A percentile compares a stretch with the other conserved stretches of the same genome.
Evolutionary conservation across 1,139 yeast genomes (phyloP).

Genomic region (Yamadazyma trypodendri): DNA sequence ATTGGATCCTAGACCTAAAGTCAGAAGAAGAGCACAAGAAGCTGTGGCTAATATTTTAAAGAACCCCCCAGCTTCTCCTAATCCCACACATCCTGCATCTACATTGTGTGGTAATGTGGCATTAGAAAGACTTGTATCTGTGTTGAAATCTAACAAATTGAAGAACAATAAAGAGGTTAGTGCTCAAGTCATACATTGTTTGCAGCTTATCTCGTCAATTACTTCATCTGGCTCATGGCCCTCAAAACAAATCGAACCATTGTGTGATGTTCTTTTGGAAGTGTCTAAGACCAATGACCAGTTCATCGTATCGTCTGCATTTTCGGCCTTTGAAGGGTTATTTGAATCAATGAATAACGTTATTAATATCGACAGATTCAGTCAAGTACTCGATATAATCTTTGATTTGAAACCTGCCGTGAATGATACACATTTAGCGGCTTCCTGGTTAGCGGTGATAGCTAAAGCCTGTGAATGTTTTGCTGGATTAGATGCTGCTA

Average conservation of each 20-base stretch:
- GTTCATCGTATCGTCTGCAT: constrained; percentile 75
- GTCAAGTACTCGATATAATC: constrained; percentile 65
- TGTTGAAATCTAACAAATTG: constrained; percentile 38
- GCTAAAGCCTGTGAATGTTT: constrained; percentile 82
- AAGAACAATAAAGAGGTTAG: constrained; percentile 45
- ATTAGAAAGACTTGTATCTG: constrained; percentile 50
- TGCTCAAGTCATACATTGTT: constrained; percentile 66
- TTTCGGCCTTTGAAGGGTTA: constrained; percentile 81
- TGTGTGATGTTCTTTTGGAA: constrained; percentile 74
- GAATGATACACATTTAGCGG: constrained; percentile 82
- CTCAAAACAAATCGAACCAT: constrained; percentile 57
- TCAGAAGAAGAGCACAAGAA: constrained; percentile 92
- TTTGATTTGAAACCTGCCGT: constrained; percentile 78
- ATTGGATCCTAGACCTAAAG: constrained; percentile 90
- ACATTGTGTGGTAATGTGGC: constrained; percentile 67
- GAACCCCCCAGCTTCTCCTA: constrained; percentile 81
- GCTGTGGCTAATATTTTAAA: constrained; percentile 63
- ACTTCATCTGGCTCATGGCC: constrained; percentile 86
- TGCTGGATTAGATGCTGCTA: constrained; percentile 55
- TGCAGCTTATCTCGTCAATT: constrained; percentile 71
- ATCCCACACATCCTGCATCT: constrained; percentile 75
- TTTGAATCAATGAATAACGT: constrained; percentile 73
- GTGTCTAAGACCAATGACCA: constrained; percentile 84
- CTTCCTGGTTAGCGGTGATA: constrained; percentile 92
- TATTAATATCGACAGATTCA: constrained; percentile 60